Evolutionary conservation across 2,329 filamentous ascomycete genomes (phyloP).

Genomic region (Colletotrichum plurivorum): DNA sequence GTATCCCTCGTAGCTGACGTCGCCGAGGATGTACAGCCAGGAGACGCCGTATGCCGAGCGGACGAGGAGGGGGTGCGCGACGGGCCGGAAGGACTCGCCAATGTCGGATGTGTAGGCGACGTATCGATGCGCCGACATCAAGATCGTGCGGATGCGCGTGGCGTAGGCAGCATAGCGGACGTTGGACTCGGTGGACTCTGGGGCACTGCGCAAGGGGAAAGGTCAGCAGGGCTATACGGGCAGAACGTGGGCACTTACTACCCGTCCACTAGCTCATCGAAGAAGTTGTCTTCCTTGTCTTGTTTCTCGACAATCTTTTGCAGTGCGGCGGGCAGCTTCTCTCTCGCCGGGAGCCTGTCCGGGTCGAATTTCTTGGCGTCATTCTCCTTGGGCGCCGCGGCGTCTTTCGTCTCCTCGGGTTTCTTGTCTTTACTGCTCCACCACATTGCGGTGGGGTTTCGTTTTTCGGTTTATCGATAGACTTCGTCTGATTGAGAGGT

Average conservation of each 20-base stretch:
- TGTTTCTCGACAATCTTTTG: constrained; percentile 71
- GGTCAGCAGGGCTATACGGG: constrained; percentile 38
- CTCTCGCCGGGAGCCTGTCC: constrained; percentile 61
- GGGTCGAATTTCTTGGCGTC: constrained; percentile 55
- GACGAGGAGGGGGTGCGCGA: constrained; percentile 89
- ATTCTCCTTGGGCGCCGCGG: constrained; percentile 42
- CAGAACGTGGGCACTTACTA: constrained; percentile 69
- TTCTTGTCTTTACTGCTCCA: constrained; percentile 54
- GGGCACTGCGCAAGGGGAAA: constrained; percentile 62
- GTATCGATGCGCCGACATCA: constrained; percentile 92
- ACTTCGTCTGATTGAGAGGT: constrained; percentile 31
- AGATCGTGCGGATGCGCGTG: constrained; percentile 85
- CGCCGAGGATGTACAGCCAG: constrained; percentile 92
- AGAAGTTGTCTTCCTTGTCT: constrained; percentile 78
- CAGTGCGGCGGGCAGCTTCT: constrained; percentile 68
- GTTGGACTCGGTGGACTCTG: constrained; percentile 86
- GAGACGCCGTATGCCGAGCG: constrained; percentile 89
- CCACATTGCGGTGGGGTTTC: constrained; percentile 52
- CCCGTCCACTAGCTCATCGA: constrained; percentile 83
- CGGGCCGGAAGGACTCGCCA: constrained; percentile 93
- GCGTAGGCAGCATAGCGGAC: constrained; percentile 96
- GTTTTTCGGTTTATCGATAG: constrained; percentile 14
- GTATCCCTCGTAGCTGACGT: constrained; percentile 94
- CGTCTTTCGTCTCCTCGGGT: constrained; percentile 46
- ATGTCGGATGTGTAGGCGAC: constrained; percentile 98